Evolutionary conservation across 2,329 filamentous ascomycete genomes (phyloP).

Genomic region (Fusarium sp.): DNA sequence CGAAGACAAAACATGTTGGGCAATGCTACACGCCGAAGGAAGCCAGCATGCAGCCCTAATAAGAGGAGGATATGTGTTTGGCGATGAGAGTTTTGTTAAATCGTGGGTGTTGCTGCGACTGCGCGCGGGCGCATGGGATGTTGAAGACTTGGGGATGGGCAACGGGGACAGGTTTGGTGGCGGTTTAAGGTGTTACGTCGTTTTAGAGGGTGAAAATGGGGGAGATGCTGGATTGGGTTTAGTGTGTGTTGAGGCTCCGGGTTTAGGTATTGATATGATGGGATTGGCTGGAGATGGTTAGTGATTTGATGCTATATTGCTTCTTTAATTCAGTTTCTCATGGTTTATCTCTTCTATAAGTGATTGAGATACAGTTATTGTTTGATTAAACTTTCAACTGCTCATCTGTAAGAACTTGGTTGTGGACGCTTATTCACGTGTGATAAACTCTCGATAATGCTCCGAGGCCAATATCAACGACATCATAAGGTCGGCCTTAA

Average conservation of each 20-base stretch:
- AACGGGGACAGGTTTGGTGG: constrained; percentile 6
- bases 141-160: neutral
- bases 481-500: too few species aligned
- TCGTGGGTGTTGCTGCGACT: neutral
- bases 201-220: constrained; percentile 16
- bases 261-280: constrained; percentile 4
- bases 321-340: neutral
- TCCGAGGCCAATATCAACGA: neutral
- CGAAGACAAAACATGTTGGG: constrained; percentile 70
- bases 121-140: constrained; percentile 29
- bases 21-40: constrained; percentile 18
- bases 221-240: constrained; percentile 16
- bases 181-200: constrained; percentile 31
- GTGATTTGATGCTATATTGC: neutral
- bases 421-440: neutral
- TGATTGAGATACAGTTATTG: neutral
- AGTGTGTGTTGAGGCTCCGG: constrained; percentile 29
- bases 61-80: neutral
- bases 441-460: neutral
- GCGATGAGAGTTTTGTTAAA: neutral
- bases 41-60: constrained; percentile 15
- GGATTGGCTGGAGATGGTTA: neutral
- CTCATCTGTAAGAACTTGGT: neutral
- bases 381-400: neutral
- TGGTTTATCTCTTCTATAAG: too few species aligned